Conservation (phyloP, 345 rosid genomes). For the Citrus inodora region DNA sequence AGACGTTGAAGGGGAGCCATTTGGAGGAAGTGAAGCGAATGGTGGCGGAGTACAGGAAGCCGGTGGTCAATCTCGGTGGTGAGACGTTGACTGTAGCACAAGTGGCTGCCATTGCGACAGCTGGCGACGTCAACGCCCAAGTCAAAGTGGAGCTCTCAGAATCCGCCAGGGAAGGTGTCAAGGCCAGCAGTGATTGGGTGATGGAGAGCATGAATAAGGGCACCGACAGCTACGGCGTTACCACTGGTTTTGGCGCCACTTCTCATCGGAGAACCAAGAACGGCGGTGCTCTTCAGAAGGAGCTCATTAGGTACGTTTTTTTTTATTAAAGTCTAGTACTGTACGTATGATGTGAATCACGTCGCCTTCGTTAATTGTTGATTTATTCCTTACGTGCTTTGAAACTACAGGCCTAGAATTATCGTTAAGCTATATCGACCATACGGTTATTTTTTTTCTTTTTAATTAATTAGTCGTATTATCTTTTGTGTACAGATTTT, state of each 20-base stretch:
- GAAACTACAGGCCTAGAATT: background rate
- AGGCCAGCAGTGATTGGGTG: slow-evolving; percentile 80
- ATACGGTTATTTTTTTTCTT: background rate
- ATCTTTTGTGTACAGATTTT: slow-evolving; percentile 36
- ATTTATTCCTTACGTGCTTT: background rate
- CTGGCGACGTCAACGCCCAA: no score
- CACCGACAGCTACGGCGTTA: slow-evolving; percentile 73
- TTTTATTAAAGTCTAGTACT: no score
- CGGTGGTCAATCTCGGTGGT: slow-evolving; percentile 64
- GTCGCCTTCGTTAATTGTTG: no score
- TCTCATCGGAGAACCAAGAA: slow-evolving; percentile 68
- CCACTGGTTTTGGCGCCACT: slow-evolving; percentile 81
- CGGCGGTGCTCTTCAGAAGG: slow-evolving; percentile 66
- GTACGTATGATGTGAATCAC: no score
- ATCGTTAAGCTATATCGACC: background rate
- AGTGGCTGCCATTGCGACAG: slow-evolving; percentile 58
- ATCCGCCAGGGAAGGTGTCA: slow-evolving; percentile 56
- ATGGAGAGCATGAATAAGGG: slow-evolving; percentile 71
- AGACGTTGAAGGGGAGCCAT: slow-evolving; percentile 67
- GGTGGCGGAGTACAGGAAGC: slow-evolving; percentile 68
- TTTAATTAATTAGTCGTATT: background rate
- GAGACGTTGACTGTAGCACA: slow-evolving; percentile 75
- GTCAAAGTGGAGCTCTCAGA: slow-evolving; percentile 41
- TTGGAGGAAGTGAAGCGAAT: slow-evolving; percentile 77
- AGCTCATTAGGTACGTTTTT: slow-evolving; percentile 58